These are phyloP conservation scores for Kodamaea kakaduensis DNA, from an alignment of 805 yeast species.

Conservation along the genomic window DNA sequence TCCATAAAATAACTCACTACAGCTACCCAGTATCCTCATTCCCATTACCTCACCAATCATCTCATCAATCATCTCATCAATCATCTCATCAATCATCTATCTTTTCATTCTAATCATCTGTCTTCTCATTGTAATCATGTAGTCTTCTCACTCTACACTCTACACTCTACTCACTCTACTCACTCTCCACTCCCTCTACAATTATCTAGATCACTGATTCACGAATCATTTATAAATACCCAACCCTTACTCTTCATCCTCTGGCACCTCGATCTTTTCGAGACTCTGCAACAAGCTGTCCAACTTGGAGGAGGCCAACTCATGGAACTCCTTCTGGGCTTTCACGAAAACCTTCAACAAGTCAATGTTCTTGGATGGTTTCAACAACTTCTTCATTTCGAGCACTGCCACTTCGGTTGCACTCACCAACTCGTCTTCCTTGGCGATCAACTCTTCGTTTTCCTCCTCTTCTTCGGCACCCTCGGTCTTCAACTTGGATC, in stretches of 20 bases:
- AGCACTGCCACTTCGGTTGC: constrained; percentile 78
- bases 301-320: constrained; percentile 33
- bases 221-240: constrained; percentile 2
- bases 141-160: too few species aligned
- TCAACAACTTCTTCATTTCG: constrained; percentile 68
- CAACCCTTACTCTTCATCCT: constrained; percentile 18
- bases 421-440: constrained; percentile 76
- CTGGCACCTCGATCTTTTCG: constrained; percentile 32
- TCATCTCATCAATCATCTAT: too few species aligned
- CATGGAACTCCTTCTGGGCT: constrained; percentile 63
- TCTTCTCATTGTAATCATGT: too few species aligned
- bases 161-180: too few species aligned
- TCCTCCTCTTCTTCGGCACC: constrained; percentile 48
- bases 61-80: too few species aligned
- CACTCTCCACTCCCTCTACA: too few species aligned
- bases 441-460: constrained; percentile 48
- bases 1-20: too few species aligned
- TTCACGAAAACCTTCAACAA: constrained; percentile 62
- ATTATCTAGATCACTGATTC: background rate
- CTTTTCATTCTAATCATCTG: background rate
- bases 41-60: too few species aligned
- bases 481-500: constrained; percentile 46
- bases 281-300: constrained; percentile 26
- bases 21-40: too few species aligned
- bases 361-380: constrained; percentile 60